phyloP scores from a whole-genome alignment of 495 filamentous ascomycete genomes.

The Xylaria sp. region DNA sequence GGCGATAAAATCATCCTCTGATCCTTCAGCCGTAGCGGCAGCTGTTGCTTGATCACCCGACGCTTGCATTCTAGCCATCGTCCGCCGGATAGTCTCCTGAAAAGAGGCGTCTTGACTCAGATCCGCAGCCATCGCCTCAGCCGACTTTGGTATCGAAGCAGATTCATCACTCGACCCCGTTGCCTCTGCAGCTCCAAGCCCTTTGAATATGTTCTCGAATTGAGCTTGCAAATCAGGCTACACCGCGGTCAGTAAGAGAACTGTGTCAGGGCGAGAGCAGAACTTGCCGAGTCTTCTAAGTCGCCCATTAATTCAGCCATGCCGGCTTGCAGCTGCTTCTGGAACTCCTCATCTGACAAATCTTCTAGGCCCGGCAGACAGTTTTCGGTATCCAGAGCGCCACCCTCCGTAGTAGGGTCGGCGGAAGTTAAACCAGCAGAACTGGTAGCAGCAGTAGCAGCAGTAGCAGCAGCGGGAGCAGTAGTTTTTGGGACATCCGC shows the following conservation, averaged over 20 bases:
- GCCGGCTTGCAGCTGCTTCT: slow-evolving; percentile 81
- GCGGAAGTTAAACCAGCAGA: slow-evolving; percentile 25
- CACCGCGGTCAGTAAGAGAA: slow-evolving; percentile 23
- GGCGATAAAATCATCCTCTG: slow-evolving; percentile 77
- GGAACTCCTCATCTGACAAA: slow-evolving; percentile 74
- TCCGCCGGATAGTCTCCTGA: slow-evolving; percentile 86
- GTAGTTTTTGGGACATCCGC: slow-evolving; percentile 55
- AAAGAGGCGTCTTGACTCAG: slow-evolving; percentile 69
- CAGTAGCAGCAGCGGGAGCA: slow-evolving; percentile 24
- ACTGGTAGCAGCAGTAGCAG: slow-evolving; percentile 29
- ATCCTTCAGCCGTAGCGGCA: slow-evolving; percentile 71
- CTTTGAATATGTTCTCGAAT: slow-evolving; percentile 84
- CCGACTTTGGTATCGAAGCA: slow-evolving; percentile 36
- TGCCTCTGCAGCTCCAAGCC: slow-evolving; percentile 64
- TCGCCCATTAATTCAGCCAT: slow-evolving; percentile 84
- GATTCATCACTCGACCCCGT: slow-evolving; percentile 37
- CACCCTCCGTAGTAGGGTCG: slow-evolving; percentile 12
- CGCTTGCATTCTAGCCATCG: slow-evolving; percentile 92
- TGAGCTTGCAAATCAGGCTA: slow-evolving; percentile 83
- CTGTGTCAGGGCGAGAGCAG: not conserved
- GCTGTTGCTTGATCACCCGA: slow-evolving; percentile 83
- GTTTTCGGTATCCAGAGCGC: slow-evolving; percentile 20
- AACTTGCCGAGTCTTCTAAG: slow-evolving; percentile 64
- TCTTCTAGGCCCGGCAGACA: slow-evolving; percentile 36
- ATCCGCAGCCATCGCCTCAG: slow-evolving; percentile 36